Evolutionary conservation across 2,329 filamentous ascomycete genomes (phyloP).

Genomic region (Cytospora paraplurivora): DNA sequence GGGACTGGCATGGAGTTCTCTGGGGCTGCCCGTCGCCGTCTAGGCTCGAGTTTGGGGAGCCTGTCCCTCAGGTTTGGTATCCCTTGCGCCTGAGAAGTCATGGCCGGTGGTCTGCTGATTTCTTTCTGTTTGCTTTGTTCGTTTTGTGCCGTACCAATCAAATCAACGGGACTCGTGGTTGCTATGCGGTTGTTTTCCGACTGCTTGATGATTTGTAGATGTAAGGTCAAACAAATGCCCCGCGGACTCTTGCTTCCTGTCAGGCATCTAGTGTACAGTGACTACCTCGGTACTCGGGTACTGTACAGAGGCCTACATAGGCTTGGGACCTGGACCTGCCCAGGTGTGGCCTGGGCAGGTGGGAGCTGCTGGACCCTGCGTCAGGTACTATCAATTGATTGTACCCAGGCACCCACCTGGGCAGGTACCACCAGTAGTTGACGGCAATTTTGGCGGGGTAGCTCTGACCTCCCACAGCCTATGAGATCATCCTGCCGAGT

Average conservation of each 20-base stretch:
- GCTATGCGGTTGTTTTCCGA: neutral
- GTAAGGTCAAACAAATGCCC: neutral
- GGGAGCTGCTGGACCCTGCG: neutral
- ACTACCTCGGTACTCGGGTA: too few relatives aligned
- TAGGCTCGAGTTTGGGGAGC: conserved; percentile 69
- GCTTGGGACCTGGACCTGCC: too few relatives aligned
- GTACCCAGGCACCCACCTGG: neutral
- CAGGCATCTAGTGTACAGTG: too few relatives aligned
- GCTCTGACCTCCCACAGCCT: conserved; percentile 18
- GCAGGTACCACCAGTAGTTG: neutral
- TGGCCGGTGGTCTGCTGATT: conserved; percentile 15
- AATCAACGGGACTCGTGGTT: conserved; percentile 1
- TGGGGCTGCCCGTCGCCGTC: conserved; percentile 54
- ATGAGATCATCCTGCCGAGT: conserved; percentile 23
- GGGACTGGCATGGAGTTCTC: conserved; percentile 67
- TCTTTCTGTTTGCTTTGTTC: neutral
- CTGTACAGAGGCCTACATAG: too few relatives aligned
- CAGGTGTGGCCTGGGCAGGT: too few relatives aligned
- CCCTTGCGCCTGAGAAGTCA: conserved; percentile 22
- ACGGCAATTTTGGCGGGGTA: conserved; percentile 11
- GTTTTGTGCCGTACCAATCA: neutral
- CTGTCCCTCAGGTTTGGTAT: conserved; percentile 56
- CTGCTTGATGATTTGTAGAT: neutral
- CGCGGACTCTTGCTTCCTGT: conserved; percentile 12
- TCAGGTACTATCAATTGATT: neutral